A percentile compares a stretch with the other conserved stretches of the same genome.
Conservation (phyloP, 306 rosid species). For the Herpetospermum pedunculosum region DNA sequence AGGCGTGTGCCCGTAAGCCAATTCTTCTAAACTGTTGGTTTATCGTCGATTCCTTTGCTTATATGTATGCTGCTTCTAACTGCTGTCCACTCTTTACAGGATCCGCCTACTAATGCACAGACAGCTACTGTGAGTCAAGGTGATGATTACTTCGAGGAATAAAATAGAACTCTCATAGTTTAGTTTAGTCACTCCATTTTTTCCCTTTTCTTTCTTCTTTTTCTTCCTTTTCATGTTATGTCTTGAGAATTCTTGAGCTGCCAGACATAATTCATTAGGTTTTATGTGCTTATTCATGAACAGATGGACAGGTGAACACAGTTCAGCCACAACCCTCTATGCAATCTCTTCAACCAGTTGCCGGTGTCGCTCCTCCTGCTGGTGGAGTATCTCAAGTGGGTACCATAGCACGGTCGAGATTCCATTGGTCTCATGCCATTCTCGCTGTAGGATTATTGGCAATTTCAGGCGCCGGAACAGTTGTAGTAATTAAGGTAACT, state of each 20-base stretch:
- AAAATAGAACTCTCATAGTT: background rate
- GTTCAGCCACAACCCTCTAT: conserved; percentile 37
- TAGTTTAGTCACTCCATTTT: conserved; percentile 1
- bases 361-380: conserved; percentile 23
- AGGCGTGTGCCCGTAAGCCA: conserved; percentile 75
- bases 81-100: conserved; percentile 30
- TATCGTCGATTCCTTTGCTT: background rate
- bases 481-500: conserved; percentile 68
- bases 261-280: conserved; percentile 3
- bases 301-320: conserved; percentile 46
- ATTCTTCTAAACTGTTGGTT: background rate
- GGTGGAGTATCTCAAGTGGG: conserved; percentile 28
- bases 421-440: conserved; percentile 83
- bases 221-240: background rate
- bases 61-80: background rate
- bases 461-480: conserved; percentile 80
- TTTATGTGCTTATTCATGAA: conserved; percentile 15
- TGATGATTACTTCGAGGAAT: conserved; percentile 7
- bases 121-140: conserved; percentile 60
- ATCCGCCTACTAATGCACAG: conserved; percentile 54
- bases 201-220: background rate
- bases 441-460: conserved; percentile 62
- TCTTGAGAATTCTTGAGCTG: background rate
- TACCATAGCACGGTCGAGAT: conserved; percentile 32
- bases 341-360: conserved; percentile 45